These are phyloP conservation scores for Cymbopogon citratus DNA, from an alignment of 176 grass and related monocot genomes.

Conservation along the genomic window DNA sequence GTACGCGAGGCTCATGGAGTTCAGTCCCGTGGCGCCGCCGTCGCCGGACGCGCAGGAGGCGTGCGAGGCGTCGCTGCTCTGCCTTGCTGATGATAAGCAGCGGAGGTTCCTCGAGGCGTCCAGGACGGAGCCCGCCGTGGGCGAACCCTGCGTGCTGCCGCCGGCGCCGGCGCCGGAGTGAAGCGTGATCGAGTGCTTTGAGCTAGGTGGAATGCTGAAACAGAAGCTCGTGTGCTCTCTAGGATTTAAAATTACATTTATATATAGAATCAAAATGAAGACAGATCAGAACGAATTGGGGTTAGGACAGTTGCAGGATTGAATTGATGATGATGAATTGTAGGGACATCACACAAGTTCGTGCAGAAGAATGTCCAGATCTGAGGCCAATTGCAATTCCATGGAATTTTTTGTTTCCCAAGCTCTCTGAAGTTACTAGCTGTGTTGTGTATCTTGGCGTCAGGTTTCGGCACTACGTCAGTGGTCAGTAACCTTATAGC, in stretches of 20 bases:
- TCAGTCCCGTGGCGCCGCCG: constrained; percentile 23
- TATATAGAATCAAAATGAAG: not conserved
- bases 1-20: constrained; percentile 71
- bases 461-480: too few species aligned
- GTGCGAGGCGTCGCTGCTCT: constrained; percentile 60
- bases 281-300: not conserved
- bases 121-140: constrained; percentile 11
- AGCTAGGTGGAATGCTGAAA: not conserved
- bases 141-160: constrained; percentile 41
- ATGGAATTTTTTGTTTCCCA: not conserved
- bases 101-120: constrained; percentile 57
- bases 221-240: too few species aligned
- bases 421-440: not conserved
- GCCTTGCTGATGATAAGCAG: constrained; percentile 52
- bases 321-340: not conserved
- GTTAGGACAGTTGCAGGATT: not conserved
- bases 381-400: not conserved
- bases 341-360: not conserved
- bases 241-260: not conserved
- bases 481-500: too few species aligned
- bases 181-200: not conserved
- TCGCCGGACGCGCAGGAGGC: constrained; percentile 59
- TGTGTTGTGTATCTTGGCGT: too few species aligned
- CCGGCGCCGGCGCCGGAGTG: not conserved
- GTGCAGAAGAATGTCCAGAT: not conserved